Conservation (phyloP, 345 rosid genomes). For the Conringia planisiliqua region DNA sequence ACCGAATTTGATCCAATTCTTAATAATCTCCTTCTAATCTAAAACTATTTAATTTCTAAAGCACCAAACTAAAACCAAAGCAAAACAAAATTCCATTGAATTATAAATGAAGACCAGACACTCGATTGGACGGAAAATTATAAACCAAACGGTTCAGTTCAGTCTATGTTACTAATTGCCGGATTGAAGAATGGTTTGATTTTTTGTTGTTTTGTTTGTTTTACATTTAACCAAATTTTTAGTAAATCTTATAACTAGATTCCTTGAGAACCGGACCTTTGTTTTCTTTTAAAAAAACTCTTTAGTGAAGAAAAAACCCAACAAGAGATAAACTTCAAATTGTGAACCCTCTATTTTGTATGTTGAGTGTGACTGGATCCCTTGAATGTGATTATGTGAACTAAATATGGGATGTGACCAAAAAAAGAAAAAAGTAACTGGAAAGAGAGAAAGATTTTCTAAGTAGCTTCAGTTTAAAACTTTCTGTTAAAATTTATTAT, state of each 20-base stretch:
- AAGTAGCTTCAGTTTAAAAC: not conserved
- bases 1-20: not conserved
- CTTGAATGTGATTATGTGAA: not conserved
- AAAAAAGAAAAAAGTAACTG: not conserved
- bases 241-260: not conserved
- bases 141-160: not conserved
- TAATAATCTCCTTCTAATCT: too few species aligned
- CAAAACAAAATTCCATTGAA: not conserved
- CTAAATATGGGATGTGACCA: not conserved
- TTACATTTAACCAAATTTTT: not conserved
- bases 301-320: not conserved
- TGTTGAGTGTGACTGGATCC: not conserved
- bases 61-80: not conserved
- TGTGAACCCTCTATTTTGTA: not conserved
- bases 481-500: not conserved
- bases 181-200: not conserved
- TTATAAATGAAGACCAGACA: not conserved
- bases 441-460: not conserved
- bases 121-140: not conserved
- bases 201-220: not conserved
- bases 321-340: not conserved
- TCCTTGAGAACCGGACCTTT: constrained; percentile 8
- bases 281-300: not conserved
- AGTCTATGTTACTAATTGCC: not conserved
- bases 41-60: not conserved